Evolutionary conservation across 345 rosid species (phyloP).

Genomic region (Brassica incana): DNA sequence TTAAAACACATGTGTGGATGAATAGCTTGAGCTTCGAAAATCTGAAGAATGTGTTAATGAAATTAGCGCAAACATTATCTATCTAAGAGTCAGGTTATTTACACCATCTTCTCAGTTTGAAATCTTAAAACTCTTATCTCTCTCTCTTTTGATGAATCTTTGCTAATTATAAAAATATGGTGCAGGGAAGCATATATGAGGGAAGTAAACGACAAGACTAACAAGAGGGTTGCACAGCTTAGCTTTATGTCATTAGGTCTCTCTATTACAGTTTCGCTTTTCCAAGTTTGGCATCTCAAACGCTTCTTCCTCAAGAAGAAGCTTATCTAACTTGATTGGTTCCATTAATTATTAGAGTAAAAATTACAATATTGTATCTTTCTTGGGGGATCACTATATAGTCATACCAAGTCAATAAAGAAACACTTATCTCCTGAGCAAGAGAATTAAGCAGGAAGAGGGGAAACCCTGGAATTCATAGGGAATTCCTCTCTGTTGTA

Average conservation of each 20-base stretch:
- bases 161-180: neutral
- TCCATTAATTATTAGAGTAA: neutral
- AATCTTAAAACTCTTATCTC: neutral
- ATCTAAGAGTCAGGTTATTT: conserved; percentile 22
- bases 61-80: conserved; percentile 20
- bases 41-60: neutral
- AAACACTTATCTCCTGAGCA: neutral
- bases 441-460: neutral
- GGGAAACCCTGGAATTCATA: neutral
- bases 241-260: conserved; percentile 25
- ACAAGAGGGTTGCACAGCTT: conserved; percentile 21
- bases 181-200: conserved; percentile 37
- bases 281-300: conserved; percentile 38
- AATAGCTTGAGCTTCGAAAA: conserved; percentile 25
- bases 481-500: neutral
- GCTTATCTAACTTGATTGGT: conserved; percentile 26
- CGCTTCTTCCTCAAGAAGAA: conserved; percentile 39
- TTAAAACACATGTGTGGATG: neutral
- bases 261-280: conserved; percentile 21
- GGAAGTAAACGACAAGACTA: conserved; percentile 32
- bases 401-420: conserved; percentile 18
- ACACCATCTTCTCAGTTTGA: neutral
- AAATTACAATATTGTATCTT: neutral
- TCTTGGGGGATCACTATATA: neutral
- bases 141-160: neutral